phyloP scores from a whole-genome alignment of 768 basidiomycete species.

The Psilocybe cubensis region DNA sequence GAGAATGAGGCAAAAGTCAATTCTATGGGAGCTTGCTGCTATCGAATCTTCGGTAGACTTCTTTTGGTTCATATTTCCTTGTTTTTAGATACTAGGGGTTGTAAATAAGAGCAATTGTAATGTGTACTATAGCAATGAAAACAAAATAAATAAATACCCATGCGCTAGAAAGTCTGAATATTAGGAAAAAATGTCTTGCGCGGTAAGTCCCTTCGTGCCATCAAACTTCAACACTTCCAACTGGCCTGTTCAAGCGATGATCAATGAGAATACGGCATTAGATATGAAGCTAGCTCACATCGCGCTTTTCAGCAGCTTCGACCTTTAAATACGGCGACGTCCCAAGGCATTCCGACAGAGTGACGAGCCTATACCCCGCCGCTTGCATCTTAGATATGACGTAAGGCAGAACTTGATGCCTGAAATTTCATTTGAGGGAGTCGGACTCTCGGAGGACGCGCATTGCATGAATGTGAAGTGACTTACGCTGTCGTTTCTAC shows the following conservation, averaged over 20 bases:
- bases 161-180: no score
- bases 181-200: no score
- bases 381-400: slow-evolving; percentile 21
- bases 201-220: no score
- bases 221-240: neutral
- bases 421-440: neutral
- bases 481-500: neutral
- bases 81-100: no score
- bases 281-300: slow-evolving; percentile 9
- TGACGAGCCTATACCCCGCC: slow-evolving; percentile 17
- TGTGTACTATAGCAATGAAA: no score
- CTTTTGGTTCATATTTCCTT: no score
- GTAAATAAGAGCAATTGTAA: no score
- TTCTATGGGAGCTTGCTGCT: no score
- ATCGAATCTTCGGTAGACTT: no score
- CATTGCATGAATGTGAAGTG: neutral
- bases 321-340: slow-evolving; percentile 13
- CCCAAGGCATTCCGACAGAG: slow-evolving; percentile 19
- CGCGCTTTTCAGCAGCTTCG: slow-evolving; percentile 6
- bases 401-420: slow-evolving; percentile 11
- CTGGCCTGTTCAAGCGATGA: neutral
- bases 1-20: no score
- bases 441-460: neutral
- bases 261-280: neutral
- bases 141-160: no score